Conservation (phyloP, 106 monocot genomes). For the Platanthera guangdongensis region DNA sequence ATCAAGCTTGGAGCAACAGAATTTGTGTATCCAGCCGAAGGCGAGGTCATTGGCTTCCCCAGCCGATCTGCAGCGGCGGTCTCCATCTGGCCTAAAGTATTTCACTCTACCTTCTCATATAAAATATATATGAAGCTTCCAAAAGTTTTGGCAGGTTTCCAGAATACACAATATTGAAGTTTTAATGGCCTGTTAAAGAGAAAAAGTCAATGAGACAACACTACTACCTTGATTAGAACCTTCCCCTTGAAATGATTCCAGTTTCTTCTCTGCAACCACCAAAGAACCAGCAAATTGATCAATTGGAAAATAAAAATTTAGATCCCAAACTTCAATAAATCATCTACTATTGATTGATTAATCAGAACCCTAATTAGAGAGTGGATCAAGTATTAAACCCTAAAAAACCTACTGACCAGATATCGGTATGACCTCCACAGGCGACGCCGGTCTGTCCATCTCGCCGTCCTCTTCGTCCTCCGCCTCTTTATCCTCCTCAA, state of each 20-base stretch:
- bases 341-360: background rate
- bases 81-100: no score
- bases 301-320: background rate
- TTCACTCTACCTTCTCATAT: background rate
- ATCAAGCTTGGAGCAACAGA: no score
- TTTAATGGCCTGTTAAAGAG: background rate
- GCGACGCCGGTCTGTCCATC: conserved; percentile 20
- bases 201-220: background rate
- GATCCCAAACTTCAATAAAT: background rate
- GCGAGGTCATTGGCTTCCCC: no score
- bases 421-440: conserved; percentile 19
- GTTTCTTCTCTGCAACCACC: conserved; percentile 38
- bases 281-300: background rate
- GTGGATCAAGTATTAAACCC: background rate
- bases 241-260: conserved; percentile 19
- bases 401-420: conserved; percentile 21
- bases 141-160: background rate
- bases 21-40: no score
- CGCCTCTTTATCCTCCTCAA: conserved; percentile 29
- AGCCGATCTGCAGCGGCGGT: no score
- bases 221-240: conserved; percentile 28
- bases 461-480: conserved; percentile 12
- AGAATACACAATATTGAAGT: no score
- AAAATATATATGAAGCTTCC: background rate
- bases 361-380: background rate